Evolutionary conservation across 768 basidiomycete species (phyloP).

Genomic region (Boletellus emodensis): DNA sequence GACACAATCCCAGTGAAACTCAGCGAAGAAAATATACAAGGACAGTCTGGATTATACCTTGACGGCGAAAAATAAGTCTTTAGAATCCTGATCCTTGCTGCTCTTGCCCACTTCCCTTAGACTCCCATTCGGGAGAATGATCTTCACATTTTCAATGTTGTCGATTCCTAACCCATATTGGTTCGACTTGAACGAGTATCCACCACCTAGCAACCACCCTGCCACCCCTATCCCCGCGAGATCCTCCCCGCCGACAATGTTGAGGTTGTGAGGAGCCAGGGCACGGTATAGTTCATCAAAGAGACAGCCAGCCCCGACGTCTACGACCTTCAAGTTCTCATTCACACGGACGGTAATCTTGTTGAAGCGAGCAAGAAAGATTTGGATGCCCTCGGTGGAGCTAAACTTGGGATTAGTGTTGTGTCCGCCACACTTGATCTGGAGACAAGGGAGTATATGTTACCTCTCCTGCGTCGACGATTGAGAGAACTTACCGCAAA

Average conservation of each 20-base stretch:
- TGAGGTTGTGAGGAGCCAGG: constrained; percentile 7
- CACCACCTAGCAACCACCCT: constrained; percentile 34
- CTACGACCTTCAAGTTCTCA: constrained; percentile 9
- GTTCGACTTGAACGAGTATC: constrained; percentile 33
- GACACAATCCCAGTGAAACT: neutral
- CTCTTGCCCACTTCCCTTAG: neutral
- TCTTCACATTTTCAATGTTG: constrained; percentile 25
- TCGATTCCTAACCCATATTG: constrained; percentile 33
- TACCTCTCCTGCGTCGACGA: neutral
- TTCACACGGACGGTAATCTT: constrained; percentile 6
- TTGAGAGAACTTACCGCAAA: constrained; percentile 10
- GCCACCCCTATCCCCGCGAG: constrained; percentile 27
- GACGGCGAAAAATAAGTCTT: constrained; percentile 6
- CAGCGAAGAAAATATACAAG: neutral
- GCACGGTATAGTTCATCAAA: constrained; percentile 27
- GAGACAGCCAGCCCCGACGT: constrained; percentile 26
- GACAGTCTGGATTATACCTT: too few relatives aligned
- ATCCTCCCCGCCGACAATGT: constrained; percentile 24
- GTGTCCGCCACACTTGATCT: constrained; percentile 36
- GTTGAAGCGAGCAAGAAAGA: constrained; percentile 26
- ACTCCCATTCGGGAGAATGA: constrained; percentile 31
- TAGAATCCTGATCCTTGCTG: too few relatives aligned
- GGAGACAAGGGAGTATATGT: neutral
- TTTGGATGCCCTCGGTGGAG: constrained; percentile 31
- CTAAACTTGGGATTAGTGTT: constrained; percentile 27